Conservation (phyloP, 148 eudicot genomes). For the Rhododendron williamsianum region DNA sequence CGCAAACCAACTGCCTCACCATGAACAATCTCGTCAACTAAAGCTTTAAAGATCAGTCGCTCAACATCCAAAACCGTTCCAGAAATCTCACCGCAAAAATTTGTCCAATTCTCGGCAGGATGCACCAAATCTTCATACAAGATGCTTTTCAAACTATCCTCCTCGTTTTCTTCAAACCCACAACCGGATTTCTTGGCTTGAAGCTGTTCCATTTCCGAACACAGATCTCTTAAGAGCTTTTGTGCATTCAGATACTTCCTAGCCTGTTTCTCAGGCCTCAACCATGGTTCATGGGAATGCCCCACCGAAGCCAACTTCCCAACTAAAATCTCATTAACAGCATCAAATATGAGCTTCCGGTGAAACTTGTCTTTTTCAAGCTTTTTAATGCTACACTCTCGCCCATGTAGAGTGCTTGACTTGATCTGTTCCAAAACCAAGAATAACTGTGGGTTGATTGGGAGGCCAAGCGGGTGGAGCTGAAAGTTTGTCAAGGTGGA, state of each 20-base stretch:
- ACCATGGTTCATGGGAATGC: slow-evolving; percentile 46
- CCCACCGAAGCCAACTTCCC: slow-evolving; percentile 39
- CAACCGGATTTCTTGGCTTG: slow-evolving; percentile 27
- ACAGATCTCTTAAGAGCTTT: slow-evolving; percentile 69
- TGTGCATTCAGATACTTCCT: slow-evolving; percentile 64
- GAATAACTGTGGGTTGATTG: slow-evolving; percentile 76
- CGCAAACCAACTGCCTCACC: slow-evolving; percentile 46
- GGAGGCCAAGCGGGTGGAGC: slow-evolving; percentile 76
- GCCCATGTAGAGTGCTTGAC: slow-evolving; percentile 46
- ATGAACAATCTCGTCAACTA: slow-evolving; percentile 62
- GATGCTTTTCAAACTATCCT: slow-evolving; percentile 55
- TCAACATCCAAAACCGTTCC: slow-evolving; percentile 69
- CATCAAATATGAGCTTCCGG: slow-evolving; percentile 78
- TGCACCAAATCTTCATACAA: slow-evolving; percentile 63
- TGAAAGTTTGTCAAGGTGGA: slow-evolving; percentile 55
- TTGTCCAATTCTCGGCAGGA: slow-evolving; percentile 53
- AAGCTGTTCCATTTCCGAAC: slow-evolving; percentile 68
- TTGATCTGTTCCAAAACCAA: slow-evolving; percentile 80
- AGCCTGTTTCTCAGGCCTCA: slow-evolving; percentile 39
- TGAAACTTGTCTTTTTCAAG: slow-evolving; percentile 45
- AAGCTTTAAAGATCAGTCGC: slow-evolving; percentile 69
- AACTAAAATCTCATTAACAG: slow-evolving; percentile 68
- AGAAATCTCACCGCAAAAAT: slow-evolving; percentile 50
- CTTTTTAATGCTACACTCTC: slow-evolving; percentile 25
- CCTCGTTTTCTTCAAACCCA: slow-evolving; percentile 45